phyloP scores from a whole-genome alignment of 2,329 filamentous ascomycete species.

The Parafenestella ontariensis region DNA sequence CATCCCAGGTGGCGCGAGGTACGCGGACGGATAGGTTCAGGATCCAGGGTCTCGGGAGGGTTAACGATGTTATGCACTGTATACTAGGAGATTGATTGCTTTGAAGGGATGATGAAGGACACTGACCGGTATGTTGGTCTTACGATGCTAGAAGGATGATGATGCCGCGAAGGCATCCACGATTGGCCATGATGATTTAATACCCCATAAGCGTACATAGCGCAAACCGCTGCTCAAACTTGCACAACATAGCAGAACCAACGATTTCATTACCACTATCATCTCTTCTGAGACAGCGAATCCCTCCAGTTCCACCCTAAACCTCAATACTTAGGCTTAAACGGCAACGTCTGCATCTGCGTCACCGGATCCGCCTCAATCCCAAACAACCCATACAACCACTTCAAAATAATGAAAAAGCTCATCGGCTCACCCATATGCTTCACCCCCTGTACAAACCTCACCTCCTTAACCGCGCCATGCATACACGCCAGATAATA shows the following conservation, averaged over 20 bases:
- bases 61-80: background rate
- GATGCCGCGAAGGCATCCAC: background rate
- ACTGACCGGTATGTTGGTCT: background rate
- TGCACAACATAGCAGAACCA: background rate
- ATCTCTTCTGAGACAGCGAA: too few species aligned
- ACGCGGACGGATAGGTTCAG: too few species aligned
- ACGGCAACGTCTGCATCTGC: slow-evolving; percentile 57
- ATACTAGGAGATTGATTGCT: background rate
- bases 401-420: slow-evolving; percentile 57
- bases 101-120: background rate
- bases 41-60: too few species aligned
- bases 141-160: background rate
- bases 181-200: background rate
- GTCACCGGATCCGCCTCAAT: slow-evolving; percentile 51
- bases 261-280: too few species aligned
- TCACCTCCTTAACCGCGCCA: slow-evolving; percentile 61
- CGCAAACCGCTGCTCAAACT: too few species aligned
- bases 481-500: slow-evolving; percentile 63
- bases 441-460: slow-evolving; percentile 53
- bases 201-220: background rate
- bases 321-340: slow-evolving; percentile 53
- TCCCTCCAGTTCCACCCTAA: too few species aligned
- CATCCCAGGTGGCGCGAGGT: too few species aligned
- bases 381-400: slow-evolving; percentile 58
- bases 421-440: slow-evolving; percentile 61